Base-by-base conservation (phyloP, 1,284 basidiomycete species). In the Sutorius eximius region DNA sequence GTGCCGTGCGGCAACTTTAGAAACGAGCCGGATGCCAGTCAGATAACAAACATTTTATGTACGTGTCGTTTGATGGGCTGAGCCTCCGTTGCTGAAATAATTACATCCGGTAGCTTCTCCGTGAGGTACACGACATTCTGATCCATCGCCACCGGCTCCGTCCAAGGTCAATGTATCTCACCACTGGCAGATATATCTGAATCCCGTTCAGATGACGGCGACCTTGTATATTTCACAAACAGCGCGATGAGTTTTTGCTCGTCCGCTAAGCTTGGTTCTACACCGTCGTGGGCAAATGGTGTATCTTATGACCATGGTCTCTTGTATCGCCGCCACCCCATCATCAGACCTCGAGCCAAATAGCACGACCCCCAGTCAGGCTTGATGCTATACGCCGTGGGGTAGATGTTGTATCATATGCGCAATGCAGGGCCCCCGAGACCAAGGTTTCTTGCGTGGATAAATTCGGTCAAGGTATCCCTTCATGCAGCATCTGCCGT, bases 381-480 rank as follows among this genome's bases (percentile, higher is more conserved):
- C 4, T 27, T 27, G 24, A 6, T 27, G 24, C 24, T 5, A 27
- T 27, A 27, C 24, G 24, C 24, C 24, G 24, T 27, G 24, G 24
- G 24, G 24, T 27, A 27, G 24, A 27, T 27, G 24, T 27, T 3
- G 24, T 27, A 27, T 27, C 24, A 27, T 27, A 27, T 27, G 24
- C 24, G 3, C 24, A 27, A 27, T 27, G 24, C 24, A 27, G 24
- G 24, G 24, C 24, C 24, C 24, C 24, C 24, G 24, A 6, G 24
- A 27, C 5, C 24, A 27, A 27, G 24, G 24, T 27, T 27, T 27
- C 24, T 27, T 27, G 24, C 3, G 5, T 27, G 41, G n/a, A 66
- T 64, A 66, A 64, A 66, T 66, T 62, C 20, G n/a, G 38, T 7
- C 20, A 4, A 3, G 5, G 13, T 12, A 6, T 30, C 3, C 2